Evolutionary conservation across 225 moss, liverwort and hornwort species (phyloP).

Genomic region (Lunularia cruciata): DNA sequence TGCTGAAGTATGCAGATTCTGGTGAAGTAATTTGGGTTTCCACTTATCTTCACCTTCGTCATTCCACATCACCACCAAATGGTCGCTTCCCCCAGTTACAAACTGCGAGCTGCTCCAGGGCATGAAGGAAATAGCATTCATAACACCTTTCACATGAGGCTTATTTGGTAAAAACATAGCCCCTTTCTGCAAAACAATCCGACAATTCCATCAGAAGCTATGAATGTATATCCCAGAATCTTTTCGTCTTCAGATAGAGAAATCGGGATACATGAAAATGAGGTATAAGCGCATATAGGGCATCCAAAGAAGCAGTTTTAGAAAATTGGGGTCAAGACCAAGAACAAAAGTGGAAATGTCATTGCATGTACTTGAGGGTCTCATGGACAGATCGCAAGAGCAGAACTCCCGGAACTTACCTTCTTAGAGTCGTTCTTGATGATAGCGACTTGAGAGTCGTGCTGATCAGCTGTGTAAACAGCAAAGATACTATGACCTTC

Average conservation of each 20-base stretch:
- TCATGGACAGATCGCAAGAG: neutral
- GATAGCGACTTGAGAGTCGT: constrained; percentile 49
- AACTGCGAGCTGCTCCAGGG: constrained; percentile 91
- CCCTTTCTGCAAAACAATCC: constrained; percentile 55
- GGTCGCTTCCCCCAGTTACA: constrained; percentile 91
- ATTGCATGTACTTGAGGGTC: neutral
- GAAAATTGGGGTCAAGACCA: too few species aligned
- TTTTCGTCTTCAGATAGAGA: neutral
- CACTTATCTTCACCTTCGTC: constrained; percentile 60
- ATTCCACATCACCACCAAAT: constrained; percentile 84
- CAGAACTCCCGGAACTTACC: constrained; percentile 8
- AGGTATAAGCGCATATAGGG: too few species aligned
- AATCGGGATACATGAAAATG: too few species aligned
- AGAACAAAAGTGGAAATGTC: neutral
- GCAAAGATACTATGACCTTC: constrained; percentile 49
- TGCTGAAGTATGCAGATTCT: constrained; percentile 71
- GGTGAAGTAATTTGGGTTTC: constrained; percentile 76
- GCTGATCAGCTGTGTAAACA: constrained; percentile 42
- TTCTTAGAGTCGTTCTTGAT: constrained; percentile 38
- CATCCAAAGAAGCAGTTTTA: too few species aligned
- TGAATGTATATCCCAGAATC: neutral
- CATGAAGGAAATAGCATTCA: constrained; percentile 79
- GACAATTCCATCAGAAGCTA: neutral
- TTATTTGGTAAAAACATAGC: constrained; percentile 63
- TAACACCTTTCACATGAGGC: constrained; percentile 86